Evolutionary conservation across 768 basidiomycete genomes (phyloP).

Genomic region (Saitozyma podzolica): DNA sequence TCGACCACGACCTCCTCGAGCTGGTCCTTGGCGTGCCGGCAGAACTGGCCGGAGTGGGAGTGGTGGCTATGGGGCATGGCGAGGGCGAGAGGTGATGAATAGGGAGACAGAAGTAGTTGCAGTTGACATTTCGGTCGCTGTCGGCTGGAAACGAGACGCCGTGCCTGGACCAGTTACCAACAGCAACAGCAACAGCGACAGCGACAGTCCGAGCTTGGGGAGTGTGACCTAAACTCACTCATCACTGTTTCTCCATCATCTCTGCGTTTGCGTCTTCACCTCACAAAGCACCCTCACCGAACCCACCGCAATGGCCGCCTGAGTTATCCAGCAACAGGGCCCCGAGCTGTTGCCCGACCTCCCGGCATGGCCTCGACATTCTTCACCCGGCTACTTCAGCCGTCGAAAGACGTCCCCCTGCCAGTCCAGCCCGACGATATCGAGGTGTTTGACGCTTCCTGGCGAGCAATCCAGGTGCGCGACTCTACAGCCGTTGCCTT

Average conservation of each 20-base stretch:
- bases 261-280: too few relatives aligned
- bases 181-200: too few relatives aligned
- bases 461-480: constrained; percentile 39
- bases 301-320: background rate
- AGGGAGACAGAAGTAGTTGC: background rate
- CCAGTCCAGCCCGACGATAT: constrained; percentile 27
- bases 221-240: too few relatives aligned
- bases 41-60: constrained; percentile 26
- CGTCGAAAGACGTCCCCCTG: constrained; percentile 20
- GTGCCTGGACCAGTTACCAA: background rate
- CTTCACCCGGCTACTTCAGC: constrained; percentile 43
- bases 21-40: constrained; percentile 59
- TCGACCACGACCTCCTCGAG: constrained; percentile 78
- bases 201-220: too few relatives aligned
- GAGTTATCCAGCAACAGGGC: constrained; percentile 17
- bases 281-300: too few relatives aligned
- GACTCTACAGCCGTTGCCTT: background rate
- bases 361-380: constrained; percentile 10
- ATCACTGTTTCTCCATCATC: too few relatives aligned
- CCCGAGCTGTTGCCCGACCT: constrained; percentile 13
- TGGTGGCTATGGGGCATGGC: constrained; percentile 25
- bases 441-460: constrained; percentile 38
- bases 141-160: constrained; percentile 1
- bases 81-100: background rate
- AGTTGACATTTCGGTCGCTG: background rate